These are phyloP conservation scores for Agrocybe praecox DNA, from an alignment of 768 basidiomycete genomes.

Conservation along the genomic window DNA sequence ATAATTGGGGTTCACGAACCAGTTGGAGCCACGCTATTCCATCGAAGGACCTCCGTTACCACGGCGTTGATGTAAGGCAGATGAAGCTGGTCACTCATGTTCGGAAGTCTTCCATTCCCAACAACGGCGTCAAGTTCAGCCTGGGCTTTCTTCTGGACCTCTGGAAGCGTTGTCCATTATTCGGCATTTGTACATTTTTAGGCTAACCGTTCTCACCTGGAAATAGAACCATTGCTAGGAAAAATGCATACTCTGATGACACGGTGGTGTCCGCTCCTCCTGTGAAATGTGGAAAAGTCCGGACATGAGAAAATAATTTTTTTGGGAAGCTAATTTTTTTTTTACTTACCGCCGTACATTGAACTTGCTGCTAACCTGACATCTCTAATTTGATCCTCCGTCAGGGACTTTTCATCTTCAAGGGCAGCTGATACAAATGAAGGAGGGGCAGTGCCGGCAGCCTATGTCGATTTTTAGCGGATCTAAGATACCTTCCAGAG, in stretches of 20 bases:
- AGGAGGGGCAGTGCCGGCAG: conserved; percentile 38
- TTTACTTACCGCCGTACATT: conserved; percentile 46
- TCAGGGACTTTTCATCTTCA: conserved; percentile 34
- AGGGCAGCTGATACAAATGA: conserved; percentile 47
- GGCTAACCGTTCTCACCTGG: conserved; percentile 25
- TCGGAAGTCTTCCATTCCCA: conserved; percentile 38
- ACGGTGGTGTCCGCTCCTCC: conserved; percentile 56
- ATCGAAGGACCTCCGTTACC: conserved; percentile 49
- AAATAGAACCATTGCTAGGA: conserved; percentile 47
- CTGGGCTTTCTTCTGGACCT: conserved; percentile 54
- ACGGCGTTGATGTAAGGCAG: conserved; percentile 53
- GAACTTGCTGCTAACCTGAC: conserved; percentile 47
- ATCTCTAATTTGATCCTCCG: conserved; percentile 35
- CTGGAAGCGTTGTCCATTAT: too few relatives aligned
- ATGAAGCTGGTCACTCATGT: conserved; percentile 38
- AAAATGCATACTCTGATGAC: conserved; percentile 47
- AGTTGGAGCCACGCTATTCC: conserved; percentile 48
- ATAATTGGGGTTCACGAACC: conserved; percentile 23
- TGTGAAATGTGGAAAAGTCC: conserved; percentile 11
- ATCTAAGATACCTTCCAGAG: background rate
- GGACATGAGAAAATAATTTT: background rate
- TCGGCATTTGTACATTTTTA: background rate
- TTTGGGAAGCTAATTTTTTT: too few relatives aligned
- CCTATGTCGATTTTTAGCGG: conserved; percentile 26
- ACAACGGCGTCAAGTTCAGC: conserved; percentile 51